Conservation (phyloP, 192 early-diverging fungal genomes). For the Rhizophlyctis rosea region DNA sequence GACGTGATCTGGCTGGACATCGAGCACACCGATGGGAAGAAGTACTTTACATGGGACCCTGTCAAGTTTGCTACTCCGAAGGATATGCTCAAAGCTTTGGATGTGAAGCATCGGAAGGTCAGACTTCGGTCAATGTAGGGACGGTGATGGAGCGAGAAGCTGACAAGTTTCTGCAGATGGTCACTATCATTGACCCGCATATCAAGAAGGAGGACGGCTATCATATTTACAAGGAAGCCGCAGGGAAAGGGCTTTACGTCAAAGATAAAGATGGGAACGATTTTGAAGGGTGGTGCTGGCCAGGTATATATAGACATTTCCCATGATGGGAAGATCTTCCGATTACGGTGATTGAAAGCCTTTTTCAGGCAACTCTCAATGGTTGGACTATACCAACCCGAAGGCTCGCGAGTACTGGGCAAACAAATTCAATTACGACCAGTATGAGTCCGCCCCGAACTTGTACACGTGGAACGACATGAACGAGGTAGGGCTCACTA, state of each 20-base stretch:
- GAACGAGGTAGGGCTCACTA: conserved; percentile 88
- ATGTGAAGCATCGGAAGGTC: conserved; percentile 73
- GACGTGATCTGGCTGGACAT: conserved; percentile 99
- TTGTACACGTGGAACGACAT: conserved; percentile 99
- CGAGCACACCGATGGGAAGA: conserved; percentile 98
- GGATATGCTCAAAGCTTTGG: conserved; percentile 78
- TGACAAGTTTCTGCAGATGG: conserved; percentile 75
- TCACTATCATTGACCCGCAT: conserved; percentile 96
- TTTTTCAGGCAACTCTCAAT: conserved; percentile 77
- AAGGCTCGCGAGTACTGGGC: conserved; percentile 77
- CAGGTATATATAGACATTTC: conserved; percentile 64
- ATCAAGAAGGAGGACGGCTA: conserved; percentile 83
- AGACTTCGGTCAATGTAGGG: neutral
- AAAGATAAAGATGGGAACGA: conserved; percentile 69
- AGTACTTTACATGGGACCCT: conserved; percentile 96
- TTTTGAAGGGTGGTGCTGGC: conserved; percentile 99
- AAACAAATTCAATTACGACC: conserved; percentile 68
- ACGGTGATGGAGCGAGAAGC: neutral
- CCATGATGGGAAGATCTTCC: neutral
- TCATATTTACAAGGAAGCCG: conserved; percentile 73
- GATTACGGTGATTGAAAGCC: too few relatives aligned
- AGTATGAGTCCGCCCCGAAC: conserved; percentile 74
- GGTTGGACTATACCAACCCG: conserved; percentile 88
- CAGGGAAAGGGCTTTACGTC: conserved; percentile 71
- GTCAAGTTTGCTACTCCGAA: conserved; percentile 85